Evolutionary conservation across 352 stramenopile genomes (phyloP).

Genomic region (Blastocystis sp.): DNA sequence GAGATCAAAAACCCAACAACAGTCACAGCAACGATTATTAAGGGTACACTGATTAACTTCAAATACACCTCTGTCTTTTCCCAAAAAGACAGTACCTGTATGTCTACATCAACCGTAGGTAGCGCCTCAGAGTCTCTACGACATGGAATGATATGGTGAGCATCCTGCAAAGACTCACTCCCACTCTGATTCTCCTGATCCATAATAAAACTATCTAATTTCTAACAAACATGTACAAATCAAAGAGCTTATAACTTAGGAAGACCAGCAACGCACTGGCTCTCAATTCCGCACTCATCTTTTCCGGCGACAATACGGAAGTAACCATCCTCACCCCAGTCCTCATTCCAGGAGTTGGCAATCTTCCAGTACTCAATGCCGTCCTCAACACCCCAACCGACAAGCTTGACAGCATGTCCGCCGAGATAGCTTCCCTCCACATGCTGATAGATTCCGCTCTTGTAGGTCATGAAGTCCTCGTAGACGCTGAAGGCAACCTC

Average conservation of each 20-base stretch:
- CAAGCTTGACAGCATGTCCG: constrained; percentile 66
- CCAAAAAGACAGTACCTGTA: not conserved
- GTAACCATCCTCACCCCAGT: constrained; percentile 68
- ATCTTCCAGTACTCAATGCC: constrained; percentile 66
- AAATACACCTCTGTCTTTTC: constrained; percentile 43
- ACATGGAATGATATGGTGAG: not conserved
- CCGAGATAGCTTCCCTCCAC: constrained; percentile 63
- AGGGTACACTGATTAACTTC: constrained; percentile 8
- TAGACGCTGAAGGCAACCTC: constrained; percentile 67
- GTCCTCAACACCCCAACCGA: constrained; percentile 66
- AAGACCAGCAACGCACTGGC: constrained; percentile 45
- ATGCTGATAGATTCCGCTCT: constrained; percentile 65
- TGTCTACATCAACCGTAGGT: not conserved
- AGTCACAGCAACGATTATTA: constrained; percentile 26
- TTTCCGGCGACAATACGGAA: constrained; percentile 68
- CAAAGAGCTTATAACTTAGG: constrained; percentile 48
- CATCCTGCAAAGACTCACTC: not conserved
- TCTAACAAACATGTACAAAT: not conserved
- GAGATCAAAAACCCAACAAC: constrained; percentile 18
- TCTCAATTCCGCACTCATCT: constrained; percentile 66
- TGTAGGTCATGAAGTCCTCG: constrained; percentile 68
- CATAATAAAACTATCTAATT: not conserved
- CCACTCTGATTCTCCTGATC: not conserved
- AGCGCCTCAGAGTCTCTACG: not conserved
- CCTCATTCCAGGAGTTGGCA: constrained; percentile 66